Percentiles rank a stretch among this genome's conserved stretches.
phyloP scores from a whole-genome alignment of 257 asterid species.

The Rhazya stricta region DNA sequence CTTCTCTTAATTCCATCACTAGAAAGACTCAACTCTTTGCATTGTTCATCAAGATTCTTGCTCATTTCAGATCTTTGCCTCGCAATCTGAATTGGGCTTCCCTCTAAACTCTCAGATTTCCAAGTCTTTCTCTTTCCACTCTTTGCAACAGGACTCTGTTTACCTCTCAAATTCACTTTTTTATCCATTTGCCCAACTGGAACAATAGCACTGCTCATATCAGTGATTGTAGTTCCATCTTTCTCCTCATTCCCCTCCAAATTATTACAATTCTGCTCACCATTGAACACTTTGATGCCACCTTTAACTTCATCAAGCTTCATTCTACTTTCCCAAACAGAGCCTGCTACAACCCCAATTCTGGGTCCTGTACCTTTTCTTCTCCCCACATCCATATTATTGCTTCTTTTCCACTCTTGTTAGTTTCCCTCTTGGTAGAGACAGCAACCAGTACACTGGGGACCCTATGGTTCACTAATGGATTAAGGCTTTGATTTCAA shows the following conservation, averaged over 20 bases:
- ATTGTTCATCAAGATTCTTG: constrained; percentile 37
- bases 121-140: constrained; percentile 65
- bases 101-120: constrained; percentile 54
- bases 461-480: constrained; percentile 26
- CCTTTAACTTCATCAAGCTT: constrained; percentile 64
- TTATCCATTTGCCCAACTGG: constrained; percentile 28
- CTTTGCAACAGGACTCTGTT: constrained; percentile 41
- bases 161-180: constrained; percentile 29
- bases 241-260: constrained; percentile 21
- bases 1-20: constrained; percentile 38
- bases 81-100: constrained; percentile 54
- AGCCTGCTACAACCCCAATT: constrained; percentile 49
- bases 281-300: constrained; percentile 55
- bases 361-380: constrained; percentile 50
- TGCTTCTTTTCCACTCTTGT: constrained; percentile 29
- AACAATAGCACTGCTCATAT: constrained; percentile 4
- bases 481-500: constrained; percentile 44
- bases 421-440: neutral
- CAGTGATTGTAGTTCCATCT: neutral
- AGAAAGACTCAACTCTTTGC: constrained; percentile 27
- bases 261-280: constrained; percentile 20
- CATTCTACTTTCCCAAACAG: constrained; percentile 90
- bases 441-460: constrained; percentile 27
- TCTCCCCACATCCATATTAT: constrained; percentile 36
- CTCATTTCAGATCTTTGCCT: constrained; percentile 51